phyloP scores from a whole-genome alignment of 345 rosid genomes.

The Tarenaya hassleriana region DNA sequence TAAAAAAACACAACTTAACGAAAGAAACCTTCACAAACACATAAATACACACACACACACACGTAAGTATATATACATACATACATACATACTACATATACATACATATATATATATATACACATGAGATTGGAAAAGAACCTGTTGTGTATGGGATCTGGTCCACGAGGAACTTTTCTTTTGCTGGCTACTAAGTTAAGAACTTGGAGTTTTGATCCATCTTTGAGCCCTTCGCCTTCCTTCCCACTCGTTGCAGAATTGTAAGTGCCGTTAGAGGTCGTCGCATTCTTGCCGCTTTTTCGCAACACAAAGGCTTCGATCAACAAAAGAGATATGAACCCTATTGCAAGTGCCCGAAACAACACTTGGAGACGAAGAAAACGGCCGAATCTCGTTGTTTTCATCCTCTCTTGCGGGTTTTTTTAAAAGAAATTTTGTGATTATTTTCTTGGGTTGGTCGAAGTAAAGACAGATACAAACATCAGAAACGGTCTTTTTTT shows the following conservation, averaged over 20 bases:
- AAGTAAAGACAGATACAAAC: conserved; percentile 13
- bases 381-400: conserved; percentile 23
- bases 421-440: not conserved
- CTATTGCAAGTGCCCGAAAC: conserved; percentile 18
- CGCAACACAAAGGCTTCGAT: conserved; percentile 23
- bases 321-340: conserved; percentile 24
- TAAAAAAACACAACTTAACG: not conserved
- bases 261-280: too few species aligned
- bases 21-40: not conserved
- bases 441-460: conserved; percentile 17
- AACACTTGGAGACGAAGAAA: conserved; percentile 20
- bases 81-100: not conserved
- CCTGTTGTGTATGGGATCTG: conserved; percentile 99
- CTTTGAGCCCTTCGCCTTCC: conserved; percentile 20
- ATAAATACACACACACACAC: not conserved
- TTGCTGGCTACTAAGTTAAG: conserved; percentile 60
- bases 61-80: not conserved
- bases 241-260: not conserved
- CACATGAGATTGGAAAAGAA: conserved; percentile 13
- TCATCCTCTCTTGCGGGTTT: conserved; percentile 6
- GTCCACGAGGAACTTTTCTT: conserved; percentile 86
- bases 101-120: not conserved
- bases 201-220: conserved; percentile 26
- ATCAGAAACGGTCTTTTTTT: conserved; percentile 12
- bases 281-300: conserved; percentile 15